Conservation (phyloP, 2,329 filamentous ascomycete genomes). For the Colletotrichum sp. region DNA sequence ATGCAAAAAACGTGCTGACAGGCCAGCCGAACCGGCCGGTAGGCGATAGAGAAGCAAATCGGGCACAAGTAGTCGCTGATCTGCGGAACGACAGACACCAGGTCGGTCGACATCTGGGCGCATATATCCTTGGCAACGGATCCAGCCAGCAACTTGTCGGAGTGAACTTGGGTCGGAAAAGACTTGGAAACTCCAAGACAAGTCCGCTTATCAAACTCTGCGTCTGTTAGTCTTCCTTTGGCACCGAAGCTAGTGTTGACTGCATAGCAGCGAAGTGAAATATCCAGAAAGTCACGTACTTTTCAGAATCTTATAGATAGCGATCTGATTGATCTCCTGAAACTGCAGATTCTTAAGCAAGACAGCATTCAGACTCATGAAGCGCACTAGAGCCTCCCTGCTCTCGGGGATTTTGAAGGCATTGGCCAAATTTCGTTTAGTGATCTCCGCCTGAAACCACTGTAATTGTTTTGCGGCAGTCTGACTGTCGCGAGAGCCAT, state of each 20-base stretch:
- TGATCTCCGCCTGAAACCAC: conserved; percentile 74
- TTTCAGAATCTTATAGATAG: conserved; percentile 84
- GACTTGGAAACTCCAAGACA: conserved; percentile 70
- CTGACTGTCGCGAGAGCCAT: conserved; percentile 68
- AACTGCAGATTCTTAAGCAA: conserved; percentile 84
- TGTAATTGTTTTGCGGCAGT: conserved; percentile 71
- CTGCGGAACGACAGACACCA: conserved; percentile 78
- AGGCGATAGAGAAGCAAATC: conserved; percentile 80
- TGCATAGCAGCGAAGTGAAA: not conserved
- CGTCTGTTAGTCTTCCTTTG: not conserved
- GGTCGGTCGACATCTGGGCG: conserved; percentile 72
- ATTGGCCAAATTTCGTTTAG: conserved; percentile 60
- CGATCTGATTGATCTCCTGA: conserved; percentile 81
- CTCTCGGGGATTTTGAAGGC: conserved; percentile 72
- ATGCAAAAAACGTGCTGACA: conserved; percentile 86
- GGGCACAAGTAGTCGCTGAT: conserved; percentile 86
- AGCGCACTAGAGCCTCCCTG: conserved; percentile 66
- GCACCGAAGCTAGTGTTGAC: not conserved
- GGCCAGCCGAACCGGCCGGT: conserved; percentile 77
- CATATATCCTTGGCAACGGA: conserved; percentile 78
- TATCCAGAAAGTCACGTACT: conserved; percentile 50
- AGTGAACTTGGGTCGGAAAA: conserved; percentile 64
- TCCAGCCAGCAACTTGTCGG: conserved; percentile 66
- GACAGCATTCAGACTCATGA: conserved; percentile 74
- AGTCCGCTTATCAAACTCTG: conserved; percentile 88